Base-by-base conservation (phyloP, 2,329 filamentous ascomycete genomes). In the Colletotrichum melonis region DNA sequence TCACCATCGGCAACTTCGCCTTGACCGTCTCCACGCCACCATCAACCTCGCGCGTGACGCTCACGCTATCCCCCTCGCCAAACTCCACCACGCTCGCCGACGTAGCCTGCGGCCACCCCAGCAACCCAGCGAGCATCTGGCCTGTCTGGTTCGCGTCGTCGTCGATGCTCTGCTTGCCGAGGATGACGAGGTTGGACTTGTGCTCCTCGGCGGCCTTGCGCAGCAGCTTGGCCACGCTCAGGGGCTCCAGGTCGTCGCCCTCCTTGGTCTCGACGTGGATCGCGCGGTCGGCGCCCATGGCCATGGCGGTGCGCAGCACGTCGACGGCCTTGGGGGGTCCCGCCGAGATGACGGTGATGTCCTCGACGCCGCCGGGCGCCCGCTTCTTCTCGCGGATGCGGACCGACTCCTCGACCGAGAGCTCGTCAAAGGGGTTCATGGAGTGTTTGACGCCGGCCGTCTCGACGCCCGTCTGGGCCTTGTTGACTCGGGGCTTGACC, bases 371-470 rank as follows among this genome's bases (percentile, higher is more conserved):
- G 76, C 90, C 87, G 22, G 91, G 89, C 22, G 91, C 91, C 69
- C 85, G 84, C 84, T 94, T 93, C 87, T 94, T 93, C 84, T 98
- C 96, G 83, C 97, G 95, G 81, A 99, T 93, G 54, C 94, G 95
- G 64, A 98, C 94, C 64, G 95, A 94, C 87, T 98, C 97, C 86
- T 99, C 97, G 83, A 99, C 92, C 56, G 95, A 97, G 80, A 99
- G 94, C 84, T 99, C 97, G 88, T 99, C 97, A 86, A 99, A 99
- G 24, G 97, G 97, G 89, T 98, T 99, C 91, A 99, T 96, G 82
- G 93, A 95, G 89, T 98, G 96, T 86, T 98, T 98, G 80, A 98
- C 95, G 78, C 94, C 94, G 76, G 92, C 89, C 68, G 94, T 98
- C 86, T 98, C 96, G 85, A 99, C 93, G 81, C 92, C 96, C 74